These are phyloP conservation scores for Chenopodium album DNA, from an alignment of 148 eudicot genomes.

Conservation along the genomic window DNA sequence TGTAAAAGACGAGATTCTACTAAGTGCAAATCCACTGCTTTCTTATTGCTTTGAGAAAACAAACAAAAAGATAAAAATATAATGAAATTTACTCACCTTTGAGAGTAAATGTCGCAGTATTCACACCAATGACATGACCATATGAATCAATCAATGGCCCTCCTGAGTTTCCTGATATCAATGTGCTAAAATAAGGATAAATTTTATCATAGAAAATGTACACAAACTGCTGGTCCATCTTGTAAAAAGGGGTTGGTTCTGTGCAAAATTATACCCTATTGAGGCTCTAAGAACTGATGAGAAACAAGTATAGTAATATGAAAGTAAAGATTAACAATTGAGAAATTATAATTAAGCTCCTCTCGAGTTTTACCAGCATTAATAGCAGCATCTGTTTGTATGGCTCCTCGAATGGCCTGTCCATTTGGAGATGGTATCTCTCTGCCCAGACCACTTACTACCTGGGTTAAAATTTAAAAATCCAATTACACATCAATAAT, in stretches of 20 bases:
- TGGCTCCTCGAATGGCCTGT: slow-evolving; percentile 87
- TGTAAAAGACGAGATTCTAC: background rate
- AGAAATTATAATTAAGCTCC: background rate
- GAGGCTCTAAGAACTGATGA: background rate
- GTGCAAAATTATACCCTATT: background rate
- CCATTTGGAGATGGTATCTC: slow-evolving; percentile 98
- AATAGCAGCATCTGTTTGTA: slow-evolving; percentile 98
- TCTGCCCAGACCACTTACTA: slow-evolving; percentile 92
- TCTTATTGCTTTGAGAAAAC: background rate
- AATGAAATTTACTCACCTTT: slow-evolving; percentile 46
- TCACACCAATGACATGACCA: slow-evolving; percentile 94
- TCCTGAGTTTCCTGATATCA: slow-evolving; percentile 81
- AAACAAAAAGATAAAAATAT: background rate
- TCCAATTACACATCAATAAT: background rate
- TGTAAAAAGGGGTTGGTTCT: background rate
- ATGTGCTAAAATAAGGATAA: slow-evolving; percentile 2
- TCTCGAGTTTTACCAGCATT: slow-evolving; percentile 57
- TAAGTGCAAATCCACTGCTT: background rate
- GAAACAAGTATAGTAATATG: background rate
- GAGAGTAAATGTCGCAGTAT: slow-evolving; percentile 93
- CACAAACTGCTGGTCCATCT: background rate
- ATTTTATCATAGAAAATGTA: background rate
- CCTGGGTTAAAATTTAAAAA: slow-evolving; percentile 39
- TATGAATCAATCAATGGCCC: slow-evolving; percentile 85
- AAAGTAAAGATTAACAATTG: background rate